These are phyloP conservation scores for Arthrinium puccinioides DNA, from an alignment of 2,329 filamentous ascomycete species.

Conservation along the genomic window DNA sequence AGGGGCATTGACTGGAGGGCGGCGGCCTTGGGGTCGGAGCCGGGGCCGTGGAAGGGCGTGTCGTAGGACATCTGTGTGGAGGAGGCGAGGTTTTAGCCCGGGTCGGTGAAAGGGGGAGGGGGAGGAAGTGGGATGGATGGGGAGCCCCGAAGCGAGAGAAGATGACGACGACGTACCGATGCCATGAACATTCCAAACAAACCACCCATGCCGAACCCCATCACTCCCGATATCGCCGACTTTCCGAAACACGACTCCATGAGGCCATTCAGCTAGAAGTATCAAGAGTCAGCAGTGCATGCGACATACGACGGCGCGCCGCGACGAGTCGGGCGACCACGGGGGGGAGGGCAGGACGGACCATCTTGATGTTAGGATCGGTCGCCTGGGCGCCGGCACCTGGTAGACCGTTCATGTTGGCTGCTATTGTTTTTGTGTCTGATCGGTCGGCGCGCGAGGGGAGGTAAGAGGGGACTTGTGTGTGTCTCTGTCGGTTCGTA, in stretches of 20 bases:
- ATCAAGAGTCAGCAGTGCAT: too few relatives aligned
- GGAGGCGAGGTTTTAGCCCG: too few relatives aligned
- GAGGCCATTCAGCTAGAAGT: conserved; percentile 64
- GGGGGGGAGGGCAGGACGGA: conserved; percentile 19
- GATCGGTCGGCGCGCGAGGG: neutral
- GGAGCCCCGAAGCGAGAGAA: neutral
- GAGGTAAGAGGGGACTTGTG: neutral
- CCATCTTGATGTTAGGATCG: conserved; percentile 45
- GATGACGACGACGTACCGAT: conserved; percentile 54
- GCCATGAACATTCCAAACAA: conserved; percentile 98
- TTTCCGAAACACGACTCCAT: conserved; percentile 95
- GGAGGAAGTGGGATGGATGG: conserved; percentile 75
- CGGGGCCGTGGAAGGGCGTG: conserved; percentile 63
- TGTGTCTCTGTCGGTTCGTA: neutral
- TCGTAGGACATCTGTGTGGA: conserved; percentile 86
- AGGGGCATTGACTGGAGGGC: conserved; percentile 62
- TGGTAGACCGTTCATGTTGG: conserved; percentile 20
- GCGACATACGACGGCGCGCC: neutral
- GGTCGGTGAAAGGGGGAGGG: conserved; percentile 72
- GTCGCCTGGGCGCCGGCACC: conserved; percentile 22
- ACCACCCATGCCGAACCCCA: conserved; percentile 90
- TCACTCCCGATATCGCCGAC: conserved; percentile 79
- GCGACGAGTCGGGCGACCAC: neutral
- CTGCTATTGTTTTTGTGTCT: neutral
- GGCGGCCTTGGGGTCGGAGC: conserved; percentile 26